Evolutionary conservation across 169 alveolate species (phyloP), one percentile per base, ranked within the genome.

Genomic region (Neospora caninum): DNA sequence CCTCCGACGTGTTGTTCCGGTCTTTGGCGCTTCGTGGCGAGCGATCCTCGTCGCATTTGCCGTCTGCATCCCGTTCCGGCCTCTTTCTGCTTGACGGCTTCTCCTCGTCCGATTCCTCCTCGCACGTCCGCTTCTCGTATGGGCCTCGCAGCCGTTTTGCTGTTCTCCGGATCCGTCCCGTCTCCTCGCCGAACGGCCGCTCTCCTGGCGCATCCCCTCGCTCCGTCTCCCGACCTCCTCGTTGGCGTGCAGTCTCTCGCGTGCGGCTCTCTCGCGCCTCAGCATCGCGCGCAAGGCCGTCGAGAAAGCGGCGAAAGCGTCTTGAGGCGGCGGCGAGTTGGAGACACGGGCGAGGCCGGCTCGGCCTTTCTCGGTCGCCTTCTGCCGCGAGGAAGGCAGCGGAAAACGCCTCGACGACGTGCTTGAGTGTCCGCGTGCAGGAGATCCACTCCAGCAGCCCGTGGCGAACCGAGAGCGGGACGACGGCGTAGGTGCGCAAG

Each of bases 381-480:
- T 42, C 27, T 29, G 4, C 10, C 49, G 41, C 39, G 27, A n/a
- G 86, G 10, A 29, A 36, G n/a, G 6, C 2, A 29, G 89, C 29
- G 39, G 89, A 43, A 38, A n/a, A 78, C 29, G 64, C 45, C 67
- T 80, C 94, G n/a, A 86, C 7, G 25, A 80, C 86, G 7, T 64
- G 36, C 34, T 22, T 25, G 36, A 92, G 70, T 18, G 95, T 92
- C 9, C 88, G 53, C 6, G 80, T 67, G 73, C 25, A n/a, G 10
- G 53, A 25, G 38, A 92, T 58, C 95, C 95, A 92, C 78, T 92
- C 92, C 27, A 92, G 49, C 41, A 92, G 31, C 7, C 92, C 95
- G 39, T 92, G 92, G 36, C 29, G 7, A 22, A n/a, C 27, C 27
- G 95, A 64, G 42, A 84, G 58, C 34, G 92, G 64, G 80, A 82